Conservation (phyloP, 768 basidiomycete species). For the Russula compacta region DNA sequence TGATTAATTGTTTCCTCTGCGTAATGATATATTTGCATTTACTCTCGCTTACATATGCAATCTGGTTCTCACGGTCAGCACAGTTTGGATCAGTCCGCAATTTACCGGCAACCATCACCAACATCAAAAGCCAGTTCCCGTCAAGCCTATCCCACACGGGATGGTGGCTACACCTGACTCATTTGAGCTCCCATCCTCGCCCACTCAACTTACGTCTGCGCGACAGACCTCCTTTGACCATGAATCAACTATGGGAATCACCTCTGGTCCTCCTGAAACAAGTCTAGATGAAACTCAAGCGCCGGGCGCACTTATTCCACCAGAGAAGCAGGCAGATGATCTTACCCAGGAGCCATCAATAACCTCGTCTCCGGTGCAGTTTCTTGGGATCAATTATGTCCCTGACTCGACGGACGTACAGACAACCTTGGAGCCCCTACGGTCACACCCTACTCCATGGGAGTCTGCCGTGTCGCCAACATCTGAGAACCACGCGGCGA, state of each 20-base stretch:
- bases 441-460: slow-evolving; percentile 58
- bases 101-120: neutral
- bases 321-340: neutral
- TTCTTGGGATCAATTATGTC: slow-evolving; percentile 18
- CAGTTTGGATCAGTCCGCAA: slow-evolving; percentile 1
- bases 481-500: slow-evolving; percentile 15
- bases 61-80: neutral
- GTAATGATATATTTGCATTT: slow-evolving; percentile 7
- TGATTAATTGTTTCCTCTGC: slow-evolving; percentile 3
- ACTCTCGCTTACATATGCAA: neutral
- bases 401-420: slow-evolving; percentile 26
- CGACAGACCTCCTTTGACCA: neutral
- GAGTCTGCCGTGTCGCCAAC: slow-evolving; percentile 45
- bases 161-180: slow-evolving; percentile 3
- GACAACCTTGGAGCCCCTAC: slow-evolving; percentile 40
- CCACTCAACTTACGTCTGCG: neutral
- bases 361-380: slow-evolving; percentile 4
- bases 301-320: neutral
- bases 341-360: neutral
- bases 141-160: neutral
- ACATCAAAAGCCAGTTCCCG: neutral
- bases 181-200: neutral
- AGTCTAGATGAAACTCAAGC: neutral
- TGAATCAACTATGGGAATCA: neutral
- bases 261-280: neutral